Base-by-base conservation (phyloP, 768 basidiomycete species). In the Lactarius quietus region DNA sequence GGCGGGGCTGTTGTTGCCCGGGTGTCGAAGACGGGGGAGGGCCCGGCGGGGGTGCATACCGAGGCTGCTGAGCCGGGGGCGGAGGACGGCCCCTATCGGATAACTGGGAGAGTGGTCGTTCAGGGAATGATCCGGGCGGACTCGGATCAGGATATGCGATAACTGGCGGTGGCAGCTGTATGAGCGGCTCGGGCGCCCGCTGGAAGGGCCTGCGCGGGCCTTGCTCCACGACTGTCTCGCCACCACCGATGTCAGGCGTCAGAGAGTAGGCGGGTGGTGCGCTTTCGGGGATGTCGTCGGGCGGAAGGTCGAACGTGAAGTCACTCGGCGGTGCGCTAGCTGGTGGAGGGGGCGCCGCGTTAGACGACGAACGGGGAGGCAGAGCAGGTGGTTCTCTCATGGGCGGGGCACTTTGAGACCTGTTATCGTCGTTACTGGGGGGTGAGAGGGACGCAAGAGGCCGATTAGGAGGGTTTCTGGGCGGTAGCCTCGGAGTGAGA, bases 241-340 rank as follows among this genome's bases (percentile, higher is more conserved):
- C 90, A 3, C 81, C 76, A 53, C 73, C 68, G 20, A 78, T 55
- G 55, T 86, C 81, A 3, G 89, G 82, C 2, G 79, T 68, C 0
- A 83, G 76, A 0, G 89, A 89, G 70, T 92, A 92, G 0, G 89
- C 84, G 0, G 90, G 90, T 1, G 89, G 90, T 14, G 78, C 76
- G 23, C 86, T 85, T n/a, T 86, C 86, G 2, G 76, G 73, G 31
- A 81, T 66, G 15, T 70, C 67, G 29, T 69, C 66, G 39, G 67
- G 33, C 1, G 60, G 48, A 23, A 33, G 39, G 23, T 26, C n/a
- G 26, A 15, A n/a, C 6, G n/a, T 52, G 9, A 57, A 1, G n/a
- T 58, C 66, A 14, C 26, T 26, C 31, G 39, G 26, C 6, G 15
- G 43, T 35, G 56, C 18, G 14, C 48, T 45, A 31, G 55, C 18